Evolutionary conservation across 176 grass and related monocot species (phyloP).

Genomic region (Stipa capillata): DNA sequence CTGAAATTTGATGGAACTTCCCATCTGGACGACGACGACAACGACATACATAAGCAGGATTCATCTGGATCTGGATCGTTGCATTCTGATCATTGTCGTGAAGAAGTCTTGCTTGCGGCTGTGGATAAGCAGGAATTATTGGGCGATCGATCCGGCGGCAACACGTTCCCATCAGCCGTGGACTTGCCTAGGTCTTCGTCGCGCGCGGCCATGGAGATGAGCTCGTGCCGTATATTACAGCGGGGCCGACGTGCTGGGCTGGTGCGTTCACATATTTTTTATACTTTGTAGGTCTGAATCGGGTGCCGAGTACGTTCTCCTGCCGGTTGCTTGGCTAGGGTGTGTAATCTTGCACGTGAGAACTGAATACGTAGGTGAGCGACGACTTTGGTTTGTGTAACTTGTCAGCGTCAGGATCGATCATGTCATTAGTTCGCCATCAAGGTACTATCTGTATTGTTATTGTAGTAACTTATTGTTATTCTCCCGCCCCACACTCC

Average conservation of each 20-base stretch:
- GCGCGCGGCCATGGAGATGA: not conserved
- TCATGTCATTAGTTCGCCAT: not conserved
- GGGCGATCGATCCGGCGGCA: not conserved
- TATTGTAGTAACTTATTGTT: not conserved
- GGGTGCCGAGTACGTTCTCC: not conserved
- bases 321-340: not conserved
- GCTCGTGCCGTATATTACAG: constrained; percentile 11
- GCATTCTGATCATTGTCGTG: not conserved
- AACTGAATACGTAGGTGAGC: not conserved
- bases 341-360: not conserved
- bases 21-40: not conserved
- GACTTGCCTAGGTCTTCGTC: constrained; percentile 33
- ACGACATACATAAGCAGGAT: not conserved
- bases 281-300: not conserved
- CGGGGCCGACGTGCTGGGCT: not conserved
- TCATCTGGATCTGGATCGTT: not conserved
- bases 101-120: not conserved
- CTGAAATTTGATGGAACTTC: constrained; percentile 9
- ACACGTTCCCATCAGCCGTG: not conserved
- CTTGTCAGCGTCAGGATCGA: not conserved
- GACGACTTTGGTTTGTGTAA: not conserved
- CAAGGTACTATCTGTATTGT: not conserved
- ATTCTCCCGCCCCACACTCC: not conserved
- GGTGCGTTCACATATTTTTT: not conserved
- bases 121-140: not conserved